Conservation (phyloP, 495 filamentous ascomycete species). For the Physcia stellaris region DNA sequence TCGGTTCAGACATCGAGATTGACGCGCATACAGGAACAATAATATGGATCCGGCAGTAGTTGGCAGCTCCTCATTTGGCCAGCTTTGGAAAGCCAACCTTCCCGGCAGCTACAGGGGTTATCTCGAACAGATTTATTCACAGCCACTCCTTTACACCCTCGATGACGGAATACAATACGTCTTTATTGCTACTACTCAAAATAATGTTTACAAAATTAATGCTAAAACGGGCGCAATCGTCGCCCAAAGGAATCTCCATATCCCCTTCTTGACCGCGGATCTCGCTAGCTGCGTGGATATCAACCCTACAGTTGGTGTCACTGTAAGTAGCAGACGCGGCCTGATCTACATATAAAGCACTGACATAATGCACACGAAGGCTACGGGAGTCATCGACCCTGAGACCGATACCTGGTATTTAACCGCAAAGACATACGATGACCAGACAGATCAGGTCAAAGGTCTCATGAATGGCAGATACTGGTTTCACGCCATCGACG, state of each 20-base stretch:
- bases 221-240: slow-evolving; percentile 24
- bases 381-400: slow-evolving; percentile 26
- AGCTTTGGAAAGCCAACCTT: slow-evolving; percentile 19
- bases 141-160: slow-evolving; percentile 29
- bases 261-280: slow-evolving; percentile 24
- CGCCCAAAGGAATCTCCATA: slow-evolving; percentile 18
- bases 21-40: slow-evolving; percentile 22
- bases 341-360: too few species aligned
- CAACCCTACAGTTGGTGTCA: slow-evolving; percentile 21
- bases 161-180: slow-evolving; percentile 22
- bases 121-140: slow-evolving; percentile 22
- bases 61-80: slow-evolving; percentile 20
- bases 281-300: slow-evolving; percentile 29
- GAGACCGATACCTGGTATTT: slow-evolving; percentile 25
- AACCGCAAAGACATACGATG: slow-evolving; percentile 25
- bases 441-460: slow-evolving; percentile 7
- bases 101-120: slow-evolving; percentile 4
- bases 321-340: slow-evolving; percentile 27
- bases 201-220: slow-evolving; percentile 23
- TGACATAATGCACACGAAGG: too few species aligned
- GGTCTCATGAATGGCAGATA: slow-evolving; percentile 16
- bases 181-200: slow-evolving; percentile 28
- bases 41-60: slow-evolving; percentile 32
- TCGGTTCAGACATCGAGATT: slow-evolving; percentile 30
- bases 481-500: slow-evolving; percentile 26